These are phyloP conservation scores for Plasmodium relictum DNA, from an alignment of 169 alveolate genomes.

Conservation along the genomic window DNA sequence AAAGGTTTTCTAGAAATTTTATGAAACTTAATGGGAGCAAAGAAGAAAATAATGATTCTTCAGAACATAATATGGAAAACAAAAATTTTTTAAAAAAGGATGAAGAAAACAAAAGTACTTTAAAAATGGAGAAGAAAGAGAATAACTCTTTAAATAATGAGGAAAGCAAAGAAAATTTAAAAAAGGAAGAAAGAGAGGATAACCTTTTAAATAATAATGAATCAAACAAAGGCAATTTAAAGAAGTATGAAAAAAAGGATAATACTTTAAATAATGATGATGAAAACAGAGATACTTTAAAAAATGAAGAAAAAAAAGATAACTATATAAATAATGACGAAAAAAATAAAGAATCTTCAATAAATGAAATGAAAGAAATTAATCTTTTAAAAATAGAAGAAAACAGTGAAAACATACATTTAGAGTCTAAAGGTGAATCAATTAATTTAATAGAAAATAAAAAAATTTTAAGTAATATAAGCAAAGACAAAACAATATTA, in stretches of 20 bases:
- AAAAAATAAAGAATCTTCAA: no score
- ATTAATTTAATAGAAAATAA: no score
- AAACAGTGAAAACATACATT: no score
- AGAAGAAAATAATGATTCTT: conserved; percentile 2
- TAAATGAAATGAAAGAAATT: no score
- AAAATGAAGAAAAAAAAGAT: no score
- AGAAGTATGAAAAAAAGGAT: not conserved
- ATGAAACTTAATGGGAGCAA: not conserved
- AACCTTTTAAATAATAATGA: not conserved
- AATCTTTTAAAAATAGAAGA: no score
- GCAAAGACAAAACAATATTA: conserved; percentile 12
- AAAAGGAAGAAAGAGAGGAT: not conserved
- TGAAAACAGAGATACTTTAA: no score
- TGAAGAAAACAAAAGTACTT: not conserved
- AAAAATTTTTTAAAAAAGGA: no score
- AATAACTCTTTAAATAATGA: not conserved
- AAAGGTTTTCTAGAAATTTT: conserved; percentile 21
- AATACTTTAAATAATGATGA: no score
- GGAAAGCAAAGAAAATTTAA: not conserved
- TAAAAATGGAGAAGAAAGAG: not conserved
- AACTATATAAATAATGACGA: no score
- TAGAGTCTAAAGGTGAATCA: no score
- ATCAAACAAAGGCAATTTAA: not conserved
- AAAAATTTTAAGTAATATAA: not conserved
- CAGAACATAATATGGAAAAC: not conserved